A percentile compares a stretch with the other conserved stretches of the same genome.
These are phyloP conservation scores for Xylariaceae sp. DNA, from an alignment of 2,329 filamentous ascomycete species.

Conservation along the genomic window DNA sequence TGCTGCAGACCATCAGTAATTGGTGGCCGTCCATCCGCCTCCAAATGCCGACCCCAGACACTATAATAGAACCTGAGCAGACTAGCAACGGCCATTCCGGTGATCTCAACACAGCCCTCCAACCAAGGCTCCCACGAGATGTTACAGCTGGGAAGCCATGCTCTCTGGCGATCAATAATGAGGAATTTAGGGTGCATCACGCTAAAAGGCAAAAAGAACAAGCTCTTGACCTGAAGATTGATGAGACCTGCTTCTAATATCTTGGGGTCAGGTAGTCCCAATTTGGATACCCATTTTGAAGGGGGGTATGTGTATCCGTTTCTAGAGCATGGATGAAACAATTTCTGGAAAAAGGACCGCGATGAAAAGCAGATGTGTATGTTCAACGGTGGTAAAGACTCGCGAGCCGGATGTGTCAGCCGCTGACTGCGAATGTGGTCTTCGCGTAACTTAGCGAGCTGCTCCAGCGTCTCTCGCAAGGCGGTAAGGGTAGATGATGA, in stretches of 20 bases:
- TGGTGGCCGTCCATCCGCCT: slow-evolving; percentile 3
- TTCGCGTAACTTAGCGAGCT: slow-evolving; percentile 59
- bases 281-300: slow-evolving; percentile 61
- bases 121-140: slow-evolving; percentile 90
- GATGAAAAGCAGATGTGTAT: slow-evolving; percentile 81
- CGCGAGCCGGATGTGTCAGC: slow-evolving; percentile 22
- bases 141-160: slow-evolving; percentile 80
- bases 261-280: slow-evolving; percentile 68
- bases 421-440: slow-evolving; percentile 45
- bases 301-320: slow-evolving; percentile 68
- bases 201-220: slow-evolving; percentile 81
- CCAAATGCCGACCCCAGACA: slow-evolving; percentile 66
- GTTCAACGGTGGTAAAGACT: slow-evolving; percentile 50
- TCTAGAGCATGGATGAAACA: slow-evolving; percentile 71
- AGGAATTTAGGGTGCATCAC: slow-evolving; percentile 91
- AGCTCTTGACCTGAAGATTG: slow-evolving; percentile 74
- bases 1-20: neutral
- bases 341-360: slow-evolving; percentile 72
- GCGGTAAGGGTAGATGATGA: slow-evolving; percentile 65
- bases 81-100: slow-evolving; percentile 65
- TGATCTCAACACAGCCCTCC: slow-evolving; percentile 74
- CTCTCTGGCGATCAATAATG: slow-evolving; percentile 70
- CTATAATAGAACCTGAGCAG: slow-evolving; percentile 70
- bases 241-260: slow-evolving; percentile 63
- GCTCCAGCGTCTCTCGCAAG: slow-evolving; percentile 63